These are phyloP conservation scores for Oryza nivara DNA, from an alignment of 176 grass and related monocot species.

Conservation along the genomic window DNA sequence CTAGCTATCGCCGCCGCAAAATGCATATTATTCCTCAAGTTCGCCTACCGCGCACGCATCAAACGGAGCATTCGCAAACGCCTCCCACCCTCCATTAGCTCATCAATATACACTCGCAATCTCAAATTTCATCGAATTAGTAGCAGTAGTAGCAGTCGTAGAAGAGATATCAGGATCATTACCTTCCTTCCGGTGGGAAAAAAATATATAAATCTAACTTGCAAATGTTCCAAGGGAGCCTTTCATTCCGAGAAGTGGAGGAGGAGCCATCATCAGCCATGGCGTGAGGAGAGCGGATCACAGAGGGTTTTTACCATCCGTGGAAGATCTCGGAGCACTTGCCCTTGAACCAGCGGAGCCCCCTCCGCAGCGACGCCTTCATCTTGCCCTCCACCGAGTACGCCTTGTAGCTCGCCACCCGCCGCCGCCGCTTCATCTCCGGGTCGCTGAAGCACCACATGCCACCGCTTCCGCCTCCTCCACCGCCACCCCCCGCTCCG, in stretches of 20 bases:
- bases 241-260: not conserved
- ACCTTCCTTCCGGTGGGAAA: conserved; percentile 17
- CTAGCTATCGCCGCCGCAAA: not conserved
- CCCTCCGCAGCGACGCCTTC: conserved; percentile 69
- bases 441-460: conserved; percentile 89
- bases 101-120: conserved; percentile 51
- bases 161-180: conserved; percentile 30
- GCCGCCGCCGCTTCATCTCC: conserved; percentile 71
- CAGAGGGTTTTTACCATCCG: conserved; percentile 52
- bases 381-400: conserved; percentile 86
- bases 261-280: not conserved
- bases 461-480: not conserved
- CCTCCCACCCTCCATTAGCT: conserved; percentile 27
- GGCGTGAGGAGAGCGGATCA: not conserved
- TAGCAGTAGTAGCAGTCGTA: not conserved
- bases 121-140: conserved; percentile 44
- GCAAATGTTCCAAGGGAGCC: conserved; percentile 30
- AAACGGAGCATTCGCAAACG: not conserved
- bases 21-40: conserved; percentile 22
- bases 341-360: conserved; percentile 78
- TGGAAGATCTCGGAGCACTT: conserved; percentile 85
- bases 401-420: conserved; percentile 87
- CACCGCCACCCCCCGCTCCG: not conserved
- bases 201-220: conserved; percentile 24
- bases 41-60: not conserved